phyloP scores from a whole-genome alignment of 2,329 filamentous ascomycete species.

The Monosporascus cannonballus region DNA sequence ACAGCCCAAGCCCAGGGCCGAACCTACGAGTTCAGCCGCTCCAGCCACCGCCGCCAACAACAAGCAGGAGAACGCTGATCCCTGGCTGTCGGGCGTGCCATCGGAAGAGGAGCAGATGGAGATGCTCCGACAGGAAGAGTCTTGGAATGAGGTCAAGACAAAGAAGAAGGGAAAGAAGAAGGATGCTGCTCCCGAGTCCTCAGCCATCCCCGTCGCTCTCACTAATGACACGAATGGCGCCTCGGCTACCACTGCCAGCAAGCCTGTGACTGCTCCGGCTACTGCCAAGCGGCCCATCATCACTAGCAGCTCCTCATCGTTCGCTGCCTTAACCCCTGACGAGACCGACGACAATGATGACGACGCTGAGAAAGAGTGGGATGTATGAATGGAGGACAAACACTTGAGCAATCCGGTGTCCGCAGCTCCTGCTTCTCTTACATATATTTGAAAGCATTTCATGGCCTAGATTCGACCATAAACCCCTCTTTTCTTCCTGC shows the following conservation, averaged over 20 bases:
- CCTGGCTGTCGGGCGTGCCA: slow-evolving; percentile 46
- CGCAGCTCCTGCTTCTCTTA: slow-evolving; percentile 4
- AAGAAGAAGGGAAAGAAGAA: slow-evolving; percentile 38
- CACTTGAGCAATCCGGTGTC: not conserved
- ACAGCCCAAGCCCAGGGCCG: slow-evolving; percentile 29
- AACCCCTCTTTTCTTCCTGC: not conserved
- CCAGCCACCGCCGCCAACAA: slow-evolving; percentile 26
- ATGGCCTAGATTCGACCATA: not conserved
- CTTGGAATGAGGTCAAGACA: slow-evolving; percentile 53
- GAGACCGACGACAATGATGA: slow-evolving; percentile 25
- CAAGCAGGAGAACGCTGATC: slow-evolving; percentile 24
- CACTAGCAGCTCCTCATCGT: slow-evolving; percentile 26
- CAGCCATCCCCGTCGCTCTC: slow-evolving; percentile 13
- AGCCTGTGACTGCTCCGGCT: slow-evolving; percentile 16
- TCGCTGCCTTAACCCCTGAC: slow-evolving; percentile 27
- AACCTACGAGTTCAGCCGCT: slow-evolving; percentile 21
- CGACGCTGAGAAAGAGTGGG: slow-evolving; percentile 28
- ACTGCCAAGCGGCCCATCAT: slow-evolving; percentile 23
- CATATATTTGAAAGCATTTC: slow-evolving; percentile 7
- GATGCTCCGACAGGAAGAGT: slow-evolving; percentile 44
- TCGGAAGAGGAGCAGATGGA: slow-evolving; percentile 60
- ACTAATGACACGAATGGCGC: slow-evolving; percentile 11
- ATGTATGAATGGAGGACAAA: slow-evolving; percentile 20
- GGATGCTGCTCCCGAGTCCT: slow-evolving; percentile 31
- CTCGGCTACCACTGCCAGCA: slow-evolving; percentile 10